Evolutionary conservation across 345 rosid genomes (phyloP).

Genomic region (Citrus cavaleriei): DNA sequence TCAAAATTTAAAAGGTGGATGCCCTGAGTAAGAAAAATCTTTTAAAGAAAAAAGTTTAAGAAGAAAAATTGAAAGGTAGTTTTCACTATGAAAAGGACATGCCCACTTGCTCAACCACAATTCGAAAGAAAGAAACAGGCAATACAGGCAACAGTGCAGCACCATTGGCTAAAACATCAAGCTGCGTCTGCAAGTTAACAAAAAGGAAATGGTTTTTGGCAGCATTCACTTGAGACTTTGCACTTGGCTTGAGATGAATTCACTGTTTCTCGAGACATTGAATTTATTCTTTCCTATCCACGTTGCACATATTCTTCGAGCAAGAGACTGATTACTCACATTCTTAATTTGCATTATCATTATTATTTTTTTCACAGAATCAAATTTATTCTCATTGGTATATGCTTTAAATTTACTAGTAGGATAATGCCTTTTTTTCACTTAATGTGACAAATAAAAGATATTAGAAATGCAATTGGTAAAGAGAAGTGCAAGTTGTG

Average conservation of each 20-base stretch:
- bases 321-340: no score
- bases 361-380: no score
- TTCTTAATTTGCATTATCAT: no score
- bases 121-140: neutral
- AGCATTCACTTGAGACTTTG: neutral
- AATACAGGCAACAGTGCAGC: neutral
- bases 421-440: no score
- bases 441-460: no score
- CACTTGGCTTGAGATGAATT: neutral
- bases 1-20: neutral
- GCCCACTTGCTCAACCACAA: neutral
- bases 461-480: no score
- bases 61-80: no score
- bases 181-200: neutral
- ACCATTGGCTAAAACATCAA: neutral
- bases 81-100: neutral
- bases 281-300: neutral
- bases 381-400: neutral
- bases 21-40: neutral
- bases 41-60: neutral
- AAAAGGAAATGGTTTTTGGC: slow-evolving; percentile 4
- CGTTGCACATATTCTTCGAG: neutral
- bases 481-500: no score
- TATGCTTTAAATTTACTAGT: no score
- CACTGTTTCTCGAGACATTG: neutral